Base-by-base conservation (phyloP, 352 stramenopile genomes). In the Globisporangium yorkense region DNA sequence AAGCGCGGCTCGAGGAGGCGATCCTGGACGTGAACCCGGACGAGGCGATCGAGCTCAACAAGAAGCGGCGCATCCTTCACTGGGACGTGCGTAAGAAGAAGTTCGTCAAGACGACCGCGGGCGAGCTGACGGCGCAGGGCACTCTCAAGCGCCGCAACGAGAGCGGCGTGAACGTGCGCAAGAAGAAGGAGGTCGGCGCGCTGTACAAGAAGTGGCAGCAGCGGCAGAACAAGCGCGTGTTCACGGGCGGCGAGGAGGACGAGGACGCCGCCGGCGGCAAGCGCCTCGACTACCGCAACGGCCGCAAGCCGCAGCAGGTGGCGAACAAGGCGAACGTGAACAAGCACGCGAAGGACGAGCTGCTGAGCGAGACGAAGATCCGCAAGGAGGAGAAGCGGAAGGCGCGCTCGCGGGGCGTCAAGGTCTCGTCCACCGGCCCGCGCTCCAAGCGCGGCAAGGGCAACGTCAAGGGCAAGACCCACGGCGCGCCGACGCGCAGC, bases 41-140 rank as follows among this genome's bases (percentile, higher is more conserved):
- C 61, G 96, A 99, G 59, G 96, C 97, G n/a, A 84, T 97, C 33
- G 91, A 98, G 60, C 88, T 99, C 74, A 96, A 98, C 61, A 97
- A 98, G 70, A 98, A 98, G 68, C 89, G 97, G n/a, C 81, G 94
- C 24, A 97, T 99, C 71, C 84, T 99, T 69, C 90, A 98, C 72
- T 99, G 97, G 97, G 97, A 99, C 74, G 95, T 94, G 48, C 94
- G 96, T 55, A 99, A 99, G 75, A 97, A 97, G 70, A 97, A 97
- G 66, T 98, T 96, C 61, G 88, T 98, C 51, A 96, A 97, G 72
- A 96, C 88, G 7, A 97, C 88, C 2, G 77, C 96, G 33, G 87
- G 89, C 39, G 94, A 98, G 63, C 73, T 97, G 49, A 93, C 81
- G 18, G 83, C 75, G 35, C 71, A 81, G 31, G 86, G 89, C 21